These are phyloP conservation scores for Cenchrus americanus DNA, from an alignment of 176 grass and related monocot species.

Conservation along the genomic window DNA sequence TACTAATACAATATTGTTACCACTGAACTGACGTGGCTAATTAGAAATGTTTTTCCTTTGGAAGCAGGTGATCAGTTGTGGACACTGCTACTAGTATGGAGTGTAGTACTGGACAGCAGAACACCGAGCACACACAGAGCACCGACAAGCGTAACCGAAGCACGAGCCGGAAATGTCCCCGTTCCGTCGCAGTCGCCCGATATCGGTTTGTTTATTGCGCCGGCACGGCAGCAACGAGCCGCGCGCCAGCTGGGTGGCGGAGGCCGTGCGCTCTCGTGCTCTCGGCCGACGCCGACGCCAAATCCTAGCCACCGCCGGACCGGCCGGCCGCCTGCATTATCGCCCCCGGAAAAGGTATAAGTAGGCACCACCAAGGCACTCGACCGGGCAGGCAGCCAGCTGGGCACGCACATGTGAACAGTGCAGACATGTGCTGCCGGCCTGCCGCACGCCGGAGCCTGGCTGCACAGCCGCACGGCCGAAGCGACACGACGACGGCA, in stretches of 20 bases:
- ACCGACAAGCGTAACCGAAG: constrained; percentile 4
- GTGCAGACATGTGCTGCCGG: constrained; percentile 29
- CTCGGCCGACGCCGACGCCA: neutral
- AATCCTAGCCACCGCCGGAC: constrained; percentile 32
- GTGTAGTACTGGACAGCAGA: no score
- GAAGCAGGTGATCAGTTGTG: no score
- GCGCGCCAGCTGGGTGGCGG: neutral
- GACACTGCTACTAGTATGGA: no score
- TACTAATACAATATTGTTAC: neutral
- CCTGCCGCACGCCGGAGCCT: no score
- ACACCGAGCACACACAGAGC: neutral
- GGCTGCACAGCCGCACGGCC: neutral
- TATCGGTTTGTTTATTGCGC: neutral
- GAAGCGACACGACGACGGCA: constrained; percentile 37
- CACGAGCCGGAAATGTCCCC: neutral
- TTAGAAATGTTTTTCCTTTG: neutral
- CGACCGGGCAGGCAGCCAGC: no score
- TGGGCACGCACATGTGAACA: constrained; percentile 39
- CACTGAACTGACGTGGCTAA: neutral
- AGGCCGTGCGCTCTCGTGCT: neutral
- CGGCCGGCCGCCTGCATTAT: constrained; percentile 1
- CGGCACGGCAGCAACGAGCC: neutral
- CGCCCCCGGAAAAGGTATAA: constrained; percentile 14
- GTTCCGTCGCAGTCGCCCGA: neutral
- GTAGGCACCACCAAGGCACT: neutral